Conservation (phyloP, 2,329 filamentous ascomycete species). For the Paecilomyces fulvus region DNA sequence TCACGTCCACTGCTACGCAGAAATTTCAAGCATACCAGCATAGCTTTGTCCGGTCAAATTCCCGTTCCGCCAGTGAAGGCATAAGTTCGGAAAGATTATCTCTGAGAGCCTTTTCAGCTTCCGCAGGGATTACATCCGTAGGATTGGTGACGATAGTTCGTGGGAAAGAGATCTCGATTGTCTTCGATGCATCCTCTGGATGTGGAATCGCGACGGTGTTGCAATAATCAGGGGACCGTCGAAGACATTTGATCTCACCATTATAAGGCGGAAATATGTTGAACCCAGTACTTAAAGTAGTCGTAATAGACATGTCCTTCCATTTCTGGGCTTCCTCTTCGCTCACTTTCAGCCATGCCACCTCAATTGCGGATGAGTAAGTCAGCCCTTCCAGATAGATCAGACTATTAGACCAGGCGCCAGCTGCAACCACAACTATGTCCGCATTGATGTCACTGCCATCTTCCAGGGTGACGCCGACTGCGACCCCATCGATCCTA, state of each 20-base stretch:
- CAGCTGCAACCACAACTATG: conserved; percentile 12
- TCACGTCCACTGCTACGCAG: not conserved
- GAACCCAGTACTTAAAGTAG: conserved; percentile 18
- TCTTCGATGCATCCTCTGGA: conserved; percentile 12
- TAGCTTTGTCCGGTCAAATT: conserved; percentile 15
- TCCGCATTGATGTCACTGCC: conserved; percentile 8
- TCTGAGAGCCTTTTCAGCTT: conserved; percentile 12
- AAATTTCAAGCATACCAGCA: conserved; percentile 13
- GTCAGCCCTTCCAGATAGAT: conserved; percentile 10
- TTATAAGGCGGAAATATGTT: conserved; percentile 17
- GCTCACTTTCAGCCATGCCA: conserved; percentile 20
- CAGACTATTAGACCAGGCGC: conserved; percentile 16
- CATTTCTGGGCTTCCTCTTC: conserved; percentile 12
- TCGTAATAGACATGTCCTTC: conserved; percentile 21
- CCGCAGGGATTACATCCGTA: conserved; percentile 14
- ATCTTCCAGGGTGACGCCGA: conserved; percentile 12
- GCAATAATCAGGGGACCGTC: conserved; percentile 13
- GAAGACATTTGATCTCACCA: conserved; percentile 20
- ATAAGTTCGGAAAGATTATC: conserved; percentile 15
- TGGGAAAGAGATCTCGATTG: conserved; percentile 12
- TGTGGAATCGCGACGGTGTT: conserved; percentile 14
- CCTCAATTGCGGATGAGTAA: conserved; percentile 12
- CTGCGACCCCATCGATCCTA: conserved; percentile 1
- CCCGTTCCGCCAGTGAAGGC: conserved; percentile 12
- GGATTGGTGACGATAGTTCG: conserved; percentile 15